Evolutionary conservation across 2,329 filamentous ascomycete genomes (phyloP).

Genomic region (Talaromyces sp.): DNA sequence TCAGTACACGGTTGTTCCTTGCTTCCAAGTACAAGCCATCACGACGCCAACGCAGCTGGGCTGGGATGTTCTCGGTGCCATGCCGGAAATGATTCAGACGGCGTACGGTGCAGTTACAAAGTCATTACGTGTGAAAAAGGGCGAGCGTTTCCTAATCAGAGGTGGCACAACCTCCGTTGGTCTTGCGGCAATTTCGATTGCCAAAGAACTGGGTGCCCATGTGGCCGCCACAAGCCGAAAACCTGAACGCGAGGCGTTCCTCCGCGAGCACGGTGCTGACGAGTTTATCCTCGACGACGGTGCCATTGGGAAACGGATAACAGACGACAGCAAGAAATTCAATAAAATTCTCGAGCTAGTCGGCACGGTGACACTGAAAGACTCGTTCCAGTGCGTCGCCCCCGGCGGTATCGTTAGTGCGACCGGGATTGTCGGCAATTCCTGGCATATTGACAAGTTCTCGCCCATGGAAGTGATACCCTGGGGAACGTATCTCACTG

Average conservation of each 20-base stretch:
- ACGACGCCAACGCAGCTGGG: slow-evolving; percentile 23
- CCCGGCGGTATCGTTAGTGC: slow-evolving; percentile 40
- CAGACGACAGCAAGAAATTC: slow-evolving; percentile 24
- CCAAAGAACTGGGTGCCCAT: slow-evolving; percentile 34
- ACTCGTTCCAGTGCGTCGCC: slow-evolving; percentile 34
- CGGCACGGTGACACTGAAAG: slow-evolving; percentile 37
- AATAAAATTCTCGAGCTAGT: slow-evolving; percentile 45
- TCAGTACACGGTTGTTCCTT: slow-evolving; percentile 43
- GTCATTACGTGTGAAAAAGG: slow-evolving; percentile 31
- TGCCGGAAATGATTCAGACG: slow-evolving; percentile 49
- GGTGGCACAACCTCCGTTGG: slow-evolving; percentile 46
- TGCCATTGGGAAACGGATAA: slow-evolving; percentile 31
- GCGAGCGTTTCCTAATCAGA: slow-evolving; percentile 43
- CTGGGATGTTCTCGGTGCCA: slow-evolving; percentile 41
- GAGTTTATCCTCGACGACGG: slow-evolving; percentile 42
- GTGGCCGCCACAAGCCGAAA: slow-evolving; percentile 39
- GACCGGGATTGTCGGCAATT: slow-evolving; percentile 42
- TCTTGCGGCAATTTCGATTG: slow-evolving; percentile 42
- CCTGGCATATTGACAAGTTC: slow-evolving; percentile 35
- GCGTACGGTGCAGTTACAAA: slow-evolving; percentile 41
- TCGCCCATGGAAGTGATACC: slow-evolving; percentile 41
- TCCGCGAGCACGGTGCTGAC: slow-evolving; percentile 37
- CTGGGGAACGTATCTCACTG: slow-evolving; percentile 34
- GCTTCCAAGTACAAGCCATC: slow-evolving; percentile 34
- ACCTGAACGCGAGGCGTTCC: slow-evolving; percentile 27